Evolutionary conservation across 345 rosid genomes (phyloP), one percentile per base, ranked within the genome.

Genomic region (Kernera saxatilis): DNA sequence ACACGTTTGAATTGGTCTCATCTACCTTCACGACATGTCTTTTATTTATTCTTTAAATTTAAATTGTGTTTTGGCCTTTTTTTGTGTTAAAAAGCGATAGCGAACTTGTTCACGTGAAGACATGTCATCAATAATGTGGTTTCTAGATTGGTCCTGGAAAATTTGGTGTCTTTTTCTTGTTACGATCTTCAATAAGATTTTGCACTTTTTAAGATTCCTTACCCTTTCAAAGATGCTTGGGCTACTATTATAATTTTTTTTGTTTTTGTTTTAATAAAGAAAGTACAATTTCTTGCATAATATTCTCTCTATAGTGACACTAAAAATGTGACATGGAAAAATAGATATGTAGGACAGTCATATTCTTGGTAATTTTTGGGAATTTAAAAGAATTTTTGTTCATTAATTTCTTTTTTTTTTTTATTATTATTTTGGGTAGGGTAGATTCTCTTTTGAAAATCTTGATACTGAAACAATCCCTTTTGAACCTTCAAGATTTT

Each of bases 1-100:
- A 55, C 77, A 73, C 77, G 77, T 73, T 73, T 56, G 51, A 46
- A 27, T 65, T 48, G 51, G n/a, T 64, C 59, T 65, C 77, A 73
- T 19, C 77, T 73, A 73, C 77, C 66, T 21, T 3, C 58, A 15
- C 35, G 57, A 33, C 70, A 45, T 73, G 8, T 18, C 3, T 9
- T 40, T 40, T n/a, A 1, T 18, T 37, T 3, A 5, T 14, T 22
- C 13, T 25, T 37, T n/a, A n/a, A n/a, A n/a, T n/a, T 25, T 27
- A 27, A 6, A 6, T 10, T 6, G 6, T 6, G 29, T 29, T 11
- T 13, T 19, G n/a, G n/a, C 13, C 5, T 67, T n/a, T 9, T 32
- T 36, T 17, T 49, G n/a, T 7, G 9, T 54, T 21, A 40, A 72
- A 72, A 41, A 43, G 59, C 35, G 66, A 65, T 65, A 50, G 51